phyloP scores from a whole-genome alignment of 164 flowering plant genomes.

The Piper betle region DNA sequence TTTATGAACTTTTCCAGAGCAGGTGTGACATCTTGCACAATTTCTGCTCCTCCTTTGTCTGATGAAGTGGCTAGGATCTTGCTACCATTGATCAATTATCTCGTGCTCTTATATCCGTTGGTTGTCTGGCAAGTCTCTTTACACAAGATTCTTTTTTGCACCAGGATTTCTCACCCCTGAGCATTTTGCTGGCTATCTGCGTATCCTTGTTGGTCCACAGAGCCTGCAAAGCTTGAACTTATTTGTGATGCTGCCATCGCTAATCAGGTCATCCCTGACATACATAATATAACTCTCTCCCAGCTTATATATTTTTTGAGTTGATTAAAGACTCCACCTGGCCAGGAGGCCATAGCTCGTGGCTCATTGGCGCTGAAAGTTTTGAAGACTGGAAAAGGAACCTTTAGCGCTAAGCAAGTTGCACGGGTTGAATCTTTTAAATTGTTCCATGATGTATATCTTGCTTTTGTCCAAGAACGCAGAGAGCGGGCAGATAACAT shows the following conservation, averaged over 20 bases:
- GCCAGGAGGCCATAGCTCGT: neutral
- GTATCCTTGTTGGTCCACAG: neutral
- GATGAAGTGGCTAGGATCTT: neutral
- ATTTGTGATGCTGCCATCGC: neutral
- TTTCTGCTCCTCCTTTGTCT: neutral
- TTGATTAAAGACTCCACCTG: neutral
- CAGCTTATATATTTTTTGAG: neutral
- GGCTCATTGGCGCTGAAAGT: neutral
- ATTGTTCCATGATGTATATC: neutral
- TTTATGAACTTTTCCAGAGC: neutral
- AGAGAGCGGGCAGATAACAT: neutral
- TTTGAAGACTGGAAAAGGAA: neutral
- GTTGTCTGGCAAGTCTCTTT: neutral
- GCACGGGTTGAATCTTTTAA: neutral
- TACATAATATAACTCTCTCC: neutral
- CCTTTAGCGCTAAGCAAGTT: neutral
- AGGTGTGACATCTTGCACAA: neutral
- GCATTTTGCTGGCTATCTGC: neutral
- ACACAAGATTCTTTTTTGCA: neutral
- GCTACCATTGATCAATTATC: neutral
- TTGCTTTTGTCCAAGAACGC: neutral
- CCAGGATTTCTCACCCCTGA: neutral
- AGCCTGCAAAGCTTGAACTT: neutral
- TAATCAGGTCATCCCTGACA: neutral
- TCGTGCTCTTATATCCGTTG: neutral